phyloP scores from a whole-genome alignment of 805 yeast species.

The Brettanomyces nanus region DNA sequence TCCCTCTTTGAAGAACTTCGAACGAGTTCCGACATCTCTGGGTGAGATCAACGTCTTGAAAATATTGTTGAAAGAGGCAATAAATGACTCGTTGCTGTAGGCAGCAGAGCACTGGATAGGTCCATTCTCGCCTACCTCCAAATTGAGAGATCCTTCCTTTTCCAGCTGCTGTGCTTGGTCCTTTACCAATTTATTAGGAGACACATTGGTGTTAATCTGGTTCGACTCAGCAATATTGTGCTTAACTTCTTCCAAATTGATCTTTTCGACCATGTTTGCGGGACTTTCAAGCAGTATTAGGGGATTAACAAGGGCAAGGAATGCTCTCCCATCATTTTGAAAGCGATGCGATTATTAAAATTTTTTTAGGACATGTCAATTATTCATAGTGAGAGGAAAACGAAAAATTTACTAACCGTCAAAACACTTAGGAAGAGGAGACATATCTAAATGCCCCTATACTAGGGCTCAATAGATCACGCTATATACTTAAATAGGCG shows the following conservation, averaged over 20 bases:
- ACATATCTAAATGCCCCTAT: no score
- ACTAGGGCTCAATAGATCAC: no score
- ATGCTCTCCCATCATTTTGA: no score
- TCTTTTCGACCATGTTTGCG: constrained; percentile 4
- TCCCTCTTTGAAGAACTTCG: constrained; percentile 3
- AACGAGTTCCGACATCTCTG: constrained; percentile 5
- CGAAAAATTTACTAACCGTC: no score
- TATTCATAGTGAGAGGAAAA: no score
- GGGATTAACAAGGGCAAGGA: no score
- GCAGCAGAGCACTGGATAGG: neutral
- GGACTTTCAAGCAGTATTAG: no score
- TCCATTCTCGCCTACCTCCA: constrained; percentile 10
- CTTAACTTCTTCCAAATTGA: constrained; percentile 4
- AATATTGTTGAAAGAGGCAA: constrained; percentile 13
- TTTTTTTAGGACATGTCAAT: no score
- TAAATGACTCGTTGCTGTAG: constrained; percentile 13
- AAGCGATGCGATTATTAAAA: no score
- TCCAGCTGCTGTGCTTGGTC: constrained; percentile 8
- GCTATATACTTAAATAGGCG: no score
- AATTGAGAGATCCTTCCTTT: neutral
- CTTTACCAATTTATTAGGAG: constrained; percentile 4
- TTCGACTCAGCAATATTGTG: neutral
- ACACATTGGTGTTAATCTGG: neutral
- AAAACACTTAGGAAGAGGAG: no score
- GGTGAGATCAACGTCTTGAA: constrained; percentile 16